Base-by-base conservation (phyloP, 1,284 basidiomycete genomes). In the Agaricales sp. region DNA sequence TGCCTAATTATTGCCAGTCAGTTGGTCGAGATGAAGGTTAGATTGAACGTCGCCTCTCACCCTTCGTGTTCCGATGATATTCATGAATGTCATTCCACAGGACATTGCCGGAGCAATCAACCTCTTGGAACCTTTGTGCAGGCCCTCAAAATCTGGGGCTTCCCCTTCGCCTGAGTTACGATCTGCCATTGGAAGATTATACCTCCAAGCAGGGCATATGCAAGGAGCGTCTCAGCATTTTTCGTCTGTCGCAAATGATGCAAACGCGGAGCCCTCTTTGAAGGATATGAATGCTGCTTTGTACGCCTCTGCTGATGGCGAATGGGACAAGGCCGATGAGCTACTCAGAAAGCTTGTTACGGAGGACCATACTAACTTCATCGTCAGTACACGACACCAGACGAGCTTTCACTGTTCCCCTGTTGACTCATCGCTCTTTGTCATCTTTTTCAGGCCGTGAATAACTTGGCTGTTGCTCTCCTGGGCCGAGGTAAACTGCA, bases 1-100 rank as follows among this genome's bases (percentile, higher is more conserved):
- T 78, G 71, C 50, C 61, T 87, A 51, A 86, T 89, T 53, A 72
- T 87, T 44, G 82, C 82, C 4, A 81, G 78, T 22, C 81, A 88
- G 62, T 62, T 90, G 57, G 67, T 83, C 47, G 87, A 89, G 60
- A 80, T 86, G 78, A 82, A 81, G 67, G 81, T 80, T 48, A 21
- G 64, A 51, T 22, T 6, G 16, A 41, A 8, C 18, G 39, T 41
- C n/a, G n/a, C n/a, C n/a, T n/a, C 8, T 38, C 21, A 38, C n/a
- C 44, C 46, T 13, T 14, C 49, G n/a, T 39, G 2, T 46, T 43
- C 30, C 19, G 19, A 45, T 4, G 20, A n/a, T 46, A 38, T 49
- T 24, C 2, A 25, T 38, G 16, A 20, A n/a, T 26, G 23, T 48
- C 19, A 16, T 44, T 18, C 48, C 25, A 14, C 51, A 88, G 85